Evolutionary conservation across 768 basidiomycete species (phyloP).

Genomic region (Cyclocybe cylindracea): DNA sequence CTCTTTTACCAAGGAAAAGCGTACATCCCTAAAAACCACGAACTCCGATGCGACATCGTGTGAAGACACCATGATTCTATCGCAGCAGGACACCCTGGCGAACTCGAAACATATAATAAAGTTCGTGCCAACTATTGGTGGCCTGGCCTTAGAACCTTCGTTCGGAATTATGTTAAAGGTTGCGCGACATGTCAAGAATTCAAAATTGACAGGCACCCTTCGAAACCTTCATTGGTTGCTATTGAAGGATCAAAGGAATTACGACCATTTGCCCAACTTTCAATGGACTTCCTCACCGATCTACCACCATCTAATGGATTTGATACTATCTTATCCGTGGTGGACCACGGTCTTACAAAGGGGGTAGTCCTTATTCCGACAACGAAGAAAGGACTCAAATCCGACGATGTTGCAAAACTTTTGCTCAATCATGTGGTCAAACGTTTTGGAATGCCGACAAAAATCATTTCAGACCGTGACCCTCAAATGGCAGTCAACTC

Average conservation of each 20-base stretch:
- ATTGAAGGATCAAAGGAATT: background rate
- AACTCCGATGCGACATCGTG: too few relatives aligned
- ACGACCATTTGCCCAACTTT: background rate
- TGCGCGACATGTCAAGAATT: conserved; percentile 4
- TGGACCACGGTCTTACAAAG: conserved; percentile 10
- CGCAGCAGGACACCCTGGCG: too few relatives aligned
- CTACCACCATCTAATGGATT: conserved; percentile 1
- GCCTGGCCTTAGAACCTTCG: too few relatives aligned
- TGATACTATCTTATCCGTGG: conserved; percentile 5
- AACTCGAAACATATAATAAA: too few relatives aligned
- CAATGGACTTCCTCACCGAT: conserved; percentile 13
- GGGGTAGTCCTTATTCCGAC: conserved; percentile 17
- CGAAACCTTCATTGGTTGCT: background rate
- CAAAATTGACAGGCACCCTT: conserved; percentile 1
- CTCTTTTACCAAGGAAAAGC: too few relatives aligned
- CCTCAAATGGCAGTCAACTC: conserved; percentile 29
- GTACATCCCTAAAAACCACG: too few relatives aligned
- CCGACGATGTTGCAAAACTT: conserved; percentile 10
- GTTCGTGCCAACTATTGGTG: background rate
- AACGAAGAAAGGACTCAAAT: conserved; percentile 6
- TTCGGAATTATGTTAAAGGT: too few relatives aligned
- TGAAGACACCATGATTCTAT: too few relatives aligned
- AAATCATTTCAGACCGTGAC: conserved; percentile 27
- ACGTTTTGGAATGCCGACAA: conserved; percentile 23
- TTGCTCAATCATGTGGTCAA: conserved; percentile 21